Conservation (phyloP, 169 alveolate genomes). For the Fabrea salina region DNA sequence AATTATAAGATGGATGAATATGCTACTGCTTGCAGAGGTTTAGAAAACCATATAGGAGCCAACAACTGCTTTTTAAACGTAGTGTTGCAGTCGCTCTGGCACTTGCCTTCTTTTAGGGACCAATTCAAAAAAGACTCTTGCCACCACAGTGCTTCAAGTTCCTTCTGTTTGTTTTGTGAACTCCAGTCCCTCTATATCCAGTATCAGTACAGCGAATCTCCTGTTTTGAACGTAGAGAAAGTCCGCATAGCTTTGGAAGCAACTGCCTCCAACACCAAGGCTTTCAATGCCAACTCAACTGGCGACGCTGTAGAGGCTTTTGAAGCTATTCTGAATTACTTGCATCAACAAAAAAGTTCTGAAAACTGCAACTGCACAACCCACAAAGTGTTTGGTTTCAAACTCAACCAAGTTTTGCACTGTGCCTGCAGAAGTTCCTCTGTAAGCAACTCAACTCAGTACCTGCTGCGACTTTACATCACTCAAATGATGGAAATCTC, state of each 20-base stretch:
- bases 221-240: neutral
- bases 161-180: neutral
- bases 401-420: neutral
- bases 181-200: neutral
- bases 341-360: neutral
- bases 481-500: neutral
- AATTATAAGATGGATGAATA: no score
- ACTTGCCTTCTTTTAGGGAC: neutral
- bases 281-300: neutral
- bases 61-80: neutral
- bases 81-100: neutral
- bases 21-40: no score
- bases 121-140: neutral
- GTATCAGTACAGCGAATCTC: neutral
- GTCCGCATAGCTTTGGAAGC: neutral
- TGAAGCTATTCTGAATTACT: neutral
- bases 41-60: neutral
- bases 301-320: neutral
- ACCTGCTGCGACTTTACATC: neutral
- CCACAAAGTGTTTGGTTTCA: neutral
- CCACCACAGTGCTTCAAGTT: neutral
- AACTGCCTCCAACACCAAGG: neutral
- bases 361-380: neutral
- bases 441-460: neutral
- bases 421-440: neutral